These are phyloP conservation scores for Starmerella ratchasimensis DNA, from an alignment of 805 yeast species.

Conservation along the genomic window DNA sequence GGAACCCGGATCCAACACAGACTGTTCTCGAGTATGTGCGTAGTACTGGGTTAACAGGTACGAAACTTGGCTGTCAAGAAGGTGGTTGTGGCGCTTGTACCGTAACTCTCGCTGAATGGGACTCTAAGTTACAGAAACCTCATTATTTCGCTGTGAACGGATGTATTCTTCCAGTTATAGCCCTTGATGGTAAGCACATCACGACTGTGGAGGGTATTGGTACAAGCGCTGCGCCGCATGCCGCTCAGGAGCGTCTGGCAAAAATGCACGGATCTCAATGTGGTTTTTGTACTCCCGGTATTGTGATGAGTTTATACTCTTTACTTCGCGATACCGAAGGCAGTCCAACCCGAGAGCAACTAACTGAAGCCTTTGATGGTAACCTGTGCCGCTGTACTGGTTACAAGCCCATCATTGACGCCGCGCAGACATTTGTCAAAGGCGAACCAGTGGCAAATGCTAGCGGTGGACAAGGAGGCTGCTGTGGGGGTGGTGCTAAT, in stretches of 20 bases:
- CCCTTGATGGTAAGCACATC: constrained; percentile 35
- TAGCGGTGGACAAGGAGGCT: constrained; percentile 5
- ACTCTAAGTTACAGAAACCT: constrained; percentile 22
- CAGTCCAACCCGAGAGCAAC: constrained; percentile 29
- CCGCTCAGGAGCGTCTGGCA: constrained; percentile 38
- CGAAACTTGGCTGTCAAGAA: constrained; percentile 38
- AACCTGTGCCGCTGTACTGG: constrained; percentile 39
- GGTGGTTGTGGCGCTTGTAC: constrained; percentile 43
- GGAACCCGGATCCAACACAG: constrained; percentile 33
- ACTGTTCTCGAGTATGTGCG: constrained; percentile 34
- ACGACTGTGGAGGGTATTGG: constrained; percentile 40
- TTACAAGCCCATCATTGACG: constrained; percentile 37
- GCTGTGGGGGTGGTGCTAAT: constrained; percentile 4
- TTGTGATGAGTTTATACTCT: constrained; percentile 36
- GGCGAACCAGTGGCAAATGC: too few relatives aligned
- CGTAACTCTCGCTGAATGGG: constrained; percentile 30
- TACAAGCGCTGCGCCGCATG: constrained; percentile 30
- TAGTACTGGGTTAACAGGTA: constrained; percentile 30
- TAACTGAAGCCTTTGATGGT: constrained; percentile 36
- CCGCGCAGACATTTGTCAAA: constrained; percentile 31
- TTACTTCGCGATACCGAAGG: constrained; percentile 31
- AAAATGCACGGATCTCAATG: constrained; percentile 39
- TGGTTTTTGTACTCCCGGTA: constrained; percentile 41
- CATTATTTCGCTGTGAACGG: constrained; percentile 32
- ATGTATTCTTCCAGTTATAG: constrained; percentile 35